Percentiles rank a stretch among this genome's conserved stretches.
These are phyloP conservation scores for Globisporangium mamillatum DNA, from an alignment of 352 stramenopile species.

Conservation along the genomic window DNA sequence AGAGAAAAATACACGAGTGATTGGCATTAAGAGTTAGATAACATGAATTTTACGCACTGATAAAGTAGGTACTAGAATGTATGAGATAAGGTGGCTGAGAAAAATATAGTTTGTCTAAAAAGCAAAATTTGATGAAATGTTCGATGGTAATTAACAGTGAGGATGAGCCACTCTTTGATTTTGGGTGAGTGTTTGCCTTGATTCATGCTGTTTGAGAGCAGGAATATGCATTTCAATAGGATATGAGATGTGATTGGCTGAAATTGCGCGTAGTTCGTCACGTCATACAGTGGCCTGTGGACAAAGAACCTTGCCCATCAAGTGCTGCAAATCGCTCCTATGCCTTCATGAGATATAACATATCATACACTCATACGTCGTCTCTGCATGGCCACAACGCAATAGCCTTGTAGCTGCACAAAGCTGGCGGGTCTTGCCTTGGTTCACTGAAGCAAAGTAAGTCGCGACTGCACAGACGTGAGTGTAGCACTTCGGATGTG, in stretches of 20 bases:
- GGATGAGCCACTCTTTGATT: neutral
- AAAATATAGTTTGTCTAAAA: too few relatives aligned
- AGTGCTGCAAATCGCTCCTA: neutral
- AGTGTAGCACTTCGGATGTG: too few relatives aligned
- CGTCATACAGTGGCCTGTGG: neutral
- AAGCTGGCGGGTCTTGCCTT: too few relatives aligned
- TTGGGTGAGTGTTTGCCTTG: neutral
- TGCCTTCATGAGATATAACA: neutral
- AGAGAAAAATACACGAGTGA: neutral
- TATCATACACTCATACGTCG: neutral
- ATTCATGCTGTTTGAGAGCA: neutral
- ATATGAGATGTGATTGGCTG: neutral
- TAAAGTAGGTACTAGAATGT: too few relatives aligned
- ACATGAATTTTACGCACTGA: neutral
- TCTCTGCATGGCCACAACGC: too few relatives aligned
- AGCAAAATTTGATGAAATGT: neutral
- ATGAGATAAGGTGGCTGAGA: too few relatives aligned
- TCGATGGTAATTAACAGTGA: neutral
- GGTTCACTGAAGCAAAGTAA: too few relatives aligned
- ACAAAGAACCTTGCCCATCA: neutral
- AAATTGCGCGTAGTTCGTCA: neutral
- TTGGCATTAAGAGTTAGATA: neutral
- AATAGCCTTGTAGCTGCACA: too few relatives aligned
- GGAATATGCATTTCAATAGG: neutral
- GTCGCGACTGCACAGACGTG: too few relatives aligned